phyloP scores from a whole-genome alignment of 257 asterid genomes.

The Solanum chilense region DNA sequence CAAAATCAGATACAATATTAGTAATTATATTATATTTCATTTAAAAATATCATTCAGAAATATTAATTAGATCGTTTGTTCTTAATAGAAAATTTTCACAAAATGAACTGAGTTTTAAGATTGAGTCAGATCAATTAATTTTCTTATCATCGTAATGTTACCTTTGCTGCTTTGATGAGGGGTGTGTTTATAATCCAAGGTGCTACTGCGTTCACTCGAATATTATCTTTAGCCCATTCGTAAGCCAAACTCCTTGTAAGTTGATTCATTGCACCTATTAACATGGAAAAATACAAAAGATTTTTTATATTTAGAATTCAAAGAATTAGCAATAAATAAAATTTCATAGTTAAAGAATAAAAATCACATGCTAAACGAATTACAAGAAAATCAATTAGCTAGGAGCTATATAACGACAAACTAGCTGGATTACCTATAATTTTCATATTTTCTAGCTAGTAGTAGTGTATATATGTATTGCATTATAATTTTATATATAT shows the following conservation, averaged over 20 bases:
- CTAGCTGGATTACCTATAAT: not conserved
- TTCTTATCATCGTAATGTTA: not conserved
- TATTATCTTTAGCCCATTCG: slow-evolving; percentile 24
- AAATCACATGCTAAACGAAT: not conserved
- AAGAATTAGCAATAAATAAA: not conserved
- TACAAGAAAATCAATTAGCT: no score
- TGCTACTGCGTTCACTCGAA: slow-evolving; percentile 18
- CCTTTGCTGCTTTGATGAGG: not conserved
- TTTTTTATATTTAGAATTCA: rapidly evolving
- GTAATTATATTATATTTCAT: not conserved
- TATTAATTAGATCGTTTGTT: no score
- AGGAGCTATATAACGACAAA: no score
- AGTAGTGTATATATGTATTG: no score
- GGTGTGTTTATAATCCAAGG: slow-evolving; percentile 17
- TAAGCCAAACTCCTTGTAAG: slow-evolving; percentile 18
- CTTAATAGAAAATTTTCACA: no score
- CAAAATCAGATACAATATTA: not conserved
- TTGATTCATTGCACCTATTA: slow-evolving; percentile 19
- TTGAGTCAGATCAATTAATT: no score
- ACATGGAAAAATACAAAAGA: no score
- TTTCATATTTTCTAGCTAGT: no score
- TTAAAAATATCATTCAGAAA: no score
- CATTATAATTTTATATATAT: no score
- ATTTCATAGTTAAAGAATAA: not conserved
- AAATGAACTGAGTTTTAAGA: no score